Conservation (phyloP, 2,329 filamentous ascomycete species). For the Xylaria sp. region DNA sequence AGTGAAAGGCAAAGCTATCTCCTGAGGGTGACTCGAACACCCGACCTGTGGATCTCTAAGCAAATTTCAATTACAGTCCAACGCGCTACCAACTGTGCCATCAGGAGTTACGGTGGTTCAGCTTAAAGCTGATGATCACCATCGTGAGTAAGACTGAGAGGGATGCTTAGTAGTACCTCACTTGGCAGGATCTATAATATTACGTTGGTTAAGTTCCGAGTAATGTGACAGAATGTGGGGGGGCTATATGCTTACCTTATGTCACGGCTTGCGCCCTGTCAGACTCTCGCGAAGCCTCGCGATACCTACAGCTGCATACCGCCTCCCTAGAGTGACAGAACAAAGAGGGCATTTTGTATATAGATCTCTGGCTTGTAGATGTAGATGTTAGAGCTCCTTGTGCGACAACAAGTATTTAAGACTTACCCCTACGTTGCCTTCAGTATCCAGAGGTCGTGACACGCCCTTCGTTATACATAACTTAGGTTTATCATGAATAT, state of each 20-base stretch:
- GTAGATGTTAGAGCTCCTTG: no score
- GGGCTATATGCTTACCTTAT: not conserved
- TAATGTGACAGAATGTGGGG: not conserved
- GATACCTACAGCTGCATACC: no score
- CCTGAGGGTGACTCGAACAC: not conserved
- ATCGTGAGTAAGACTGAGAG: not conserved
- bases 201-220: not conserved
- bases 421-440: no score
- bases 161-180: not conserved
- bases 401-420: no score
- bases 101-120: constrained; percentile 13
- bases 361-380: no score
- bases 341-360: no score
- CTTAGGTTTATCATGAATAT: not conserved
- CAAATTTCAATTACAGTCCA: constrained; percentile 38
- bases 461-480: not conserved
- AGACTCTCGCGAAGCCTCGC: no score
- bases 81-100: constrained; percentile 38
- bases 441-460: no score
- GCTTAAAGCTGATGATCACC: not conserved
- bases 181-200: not conserved
- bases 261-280: not conserved
- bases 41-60: not conserved
- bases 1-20: not conserved
- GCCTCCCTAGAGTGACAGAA: no score